A percentile compares a stretch with the other conserved stretches of the same genome.
These are phyloP conservation scores for Dioszegia hungarica DNA, from an alignment of 768 basidiomycete genomes.

Conservation along the genomic window DNA sequence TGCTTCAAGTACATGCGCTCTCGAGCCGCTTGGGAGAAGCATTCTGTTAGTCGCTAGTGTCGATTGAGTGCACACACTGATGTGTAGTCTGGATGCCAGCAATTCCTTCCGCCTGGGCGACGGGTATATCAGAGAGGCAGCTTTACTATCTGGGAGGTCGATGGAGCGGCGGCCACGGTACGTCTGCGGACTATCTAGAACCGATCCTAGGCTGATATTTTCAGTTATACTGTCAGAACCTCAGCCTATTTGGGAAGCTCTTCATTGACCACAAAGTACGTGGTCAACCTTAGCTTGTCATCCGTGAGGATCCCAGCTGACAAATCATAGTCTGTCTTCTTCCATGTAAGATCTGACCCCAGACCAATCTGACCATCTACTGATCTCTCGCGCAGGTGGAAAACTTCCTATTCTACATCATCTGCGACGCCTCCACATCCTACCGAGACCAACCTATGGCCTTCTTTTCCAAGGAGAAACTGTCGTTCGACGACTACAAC, in stretches of 20 bases:
- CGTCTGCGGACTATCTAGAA: conserved; percentile 27
- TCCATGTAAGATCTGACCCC: conserved; percentile 18
- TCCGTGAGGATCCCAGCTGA: conserved; percentile 1
- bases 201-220: background rate
- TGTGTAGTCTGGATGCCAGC: conserved; percentile 4
- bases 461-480: conserved; percentile 85
- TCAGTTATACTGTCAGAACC: conserved; percentile 92
- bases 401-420: conserved; percentile 76
- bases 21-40: conserved; percentile 61
- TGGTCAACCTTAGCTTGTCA: background rate
- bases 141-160: conserved; percentile 91
- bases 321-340: conserved; percentile 39
- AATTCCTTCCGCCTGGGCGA: conserved; percentile 65
- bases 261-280: conserved; percentile 95
- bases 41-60: conserved; percentile 54
- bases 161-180: conserved; percentile 80
- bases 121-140: conserved; percentile 87
- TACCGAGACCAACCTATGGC: conserved; percentile 74
- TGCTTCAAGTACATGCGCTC: conserved; percentile 98
- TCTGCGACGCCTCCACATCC: conserved; percentile 72
- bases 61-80: background rate
- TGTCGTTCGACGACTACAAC: conserved; percentile 95
- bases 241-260: conserved; percentile 93
- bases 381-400: too few relatives aligned
- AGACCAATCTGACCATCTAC: too few relatives aligned